Evolutionary conservation across 2,329 filamentous ascomycete species (phyloP), one percentile per base, ranked within the genome.

Genomic region (Furcasterigmium furcatum): DNA sequence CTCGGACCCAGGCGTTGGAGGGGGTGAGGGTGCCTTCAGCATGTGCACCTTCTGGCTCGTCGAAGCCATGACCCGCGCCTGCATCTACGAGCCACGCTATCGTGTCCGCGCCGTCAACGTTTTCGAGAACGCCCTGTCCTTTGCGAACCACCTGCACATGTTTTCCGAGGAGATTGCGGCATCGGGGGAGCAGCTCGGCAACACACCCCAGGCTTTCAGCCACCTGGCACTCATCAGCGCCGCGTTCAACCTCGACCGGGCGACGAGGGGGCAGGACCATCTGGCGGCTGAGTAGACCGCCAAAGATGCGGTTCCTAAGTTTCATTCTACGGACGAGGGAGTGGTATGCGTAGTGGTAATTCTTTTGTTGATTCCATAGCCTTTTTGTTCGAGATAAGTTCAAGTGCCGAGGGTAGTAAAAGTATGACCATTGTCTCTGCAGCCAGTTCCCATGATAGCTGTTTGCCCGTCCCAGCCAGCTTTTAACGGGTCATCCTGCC

Each of bases 11-110:
- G 84, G 85, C 24, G 84, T 91, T 9, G 85, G 85, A 30, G 87
- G 87, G 16, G 74, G 77, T 43, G 87, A 91, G 64, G 87, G 87
- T 19, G 85, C 86, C 18, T 91, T 91, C 59, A 83, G 78, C 57
- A 90, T 91, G 85, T 89, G 86, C 58, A 91, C 86, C 1, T 91
- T 91, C 61, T 91, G 87, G 87, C 78, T 90, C 1, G 85, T 91
- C 12, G 87, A 91, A 64, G 85, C 87, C 20, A 76, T 91, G 66
- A 88, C 85, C 24, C 76, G 87, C 25, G 85, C 85, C 52, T 69
- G 77, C 53, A 68, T 73, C 40, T 85, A 86, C 60, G 81, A 87
- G 52, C 70, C 71, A n/a, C 82, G 79, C 51, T 87, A 87, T 53
- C 67, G 84, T 18, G 62, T 70, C 12, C 70, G 74, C 10, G 80